Conservation (phyloP, 331 rosid species). For the Saraca asoca region DNA sequence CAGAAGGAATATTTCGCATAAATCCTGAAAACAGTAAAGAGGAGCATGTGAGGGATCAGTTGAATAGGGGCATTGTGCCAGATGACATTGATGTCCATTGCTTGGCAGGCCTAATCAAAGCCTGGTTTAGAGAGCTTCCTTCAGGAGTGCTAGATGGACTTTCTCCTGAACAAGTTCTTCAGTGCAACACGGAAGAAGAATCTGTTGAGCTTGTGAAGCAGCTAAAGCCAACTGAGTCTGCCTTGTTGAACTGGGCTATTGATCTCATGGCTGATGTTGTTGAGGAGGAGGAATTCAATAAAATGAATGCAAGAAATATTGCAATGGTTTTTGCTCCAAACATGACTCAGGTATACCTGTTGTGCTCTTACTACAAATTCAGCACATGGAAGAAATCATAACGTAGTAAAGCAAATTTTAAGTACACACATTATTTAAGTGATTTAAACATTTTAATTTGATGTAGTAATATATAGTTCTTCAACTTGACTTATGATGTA, state of each 20-base stretch:
- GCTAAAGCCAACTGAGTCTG: slow-evolving; percentile 74
- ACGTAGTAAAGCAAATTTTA: no score
- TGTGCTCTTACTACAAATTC: no score
- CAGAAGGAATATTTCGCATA: slow-evolving; percentile 92
- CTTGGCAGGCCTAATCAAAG: slow-evolving; percentile 85
- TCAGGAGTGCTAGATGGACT: slow-evolving; percentile 92
- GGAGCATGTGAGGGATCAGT: slow-evolving; percentile 77
- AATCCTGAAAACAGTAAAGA: slow-evolving; percentile 86
- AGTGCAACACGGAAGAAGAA: slow-evolving; percentile 86
- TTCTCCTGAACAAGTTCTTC: slow-evolving; percentile 90
- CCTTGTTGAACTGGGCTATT: slow-evolving; percentile 81
- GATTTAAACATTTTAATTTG: background rate
- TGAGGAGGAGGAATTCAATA: slow-evolving; percentile 81
- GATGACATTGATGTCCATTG: slow-evolving; percentile 87
- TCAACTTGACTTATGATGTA: no score
- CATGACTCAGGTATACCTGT: slow-evolving; percentile 75
- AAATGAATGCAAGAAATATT: slow-evolving; percentile 92
- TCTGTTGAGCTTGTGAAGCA: slow-evolving; percentile 76
- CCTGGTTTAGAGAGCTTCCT: slow-evolving; percentile 97
- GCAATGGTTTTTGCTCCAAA: slow-evolving; percentile 99
- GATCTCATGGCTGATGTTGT: slow-evolving; percentile 98
- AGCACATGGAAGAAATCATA: no score
- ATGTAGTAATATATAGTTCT: no score
- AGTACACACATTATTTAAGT: background rate
- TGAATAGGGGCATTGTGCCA: slow-evolving; percentile 84